These are phyloP conservation scores for Castanea sativa DNA, from an alignment of 306 rosid genomes.

Conservation along the genomic window DNA sequence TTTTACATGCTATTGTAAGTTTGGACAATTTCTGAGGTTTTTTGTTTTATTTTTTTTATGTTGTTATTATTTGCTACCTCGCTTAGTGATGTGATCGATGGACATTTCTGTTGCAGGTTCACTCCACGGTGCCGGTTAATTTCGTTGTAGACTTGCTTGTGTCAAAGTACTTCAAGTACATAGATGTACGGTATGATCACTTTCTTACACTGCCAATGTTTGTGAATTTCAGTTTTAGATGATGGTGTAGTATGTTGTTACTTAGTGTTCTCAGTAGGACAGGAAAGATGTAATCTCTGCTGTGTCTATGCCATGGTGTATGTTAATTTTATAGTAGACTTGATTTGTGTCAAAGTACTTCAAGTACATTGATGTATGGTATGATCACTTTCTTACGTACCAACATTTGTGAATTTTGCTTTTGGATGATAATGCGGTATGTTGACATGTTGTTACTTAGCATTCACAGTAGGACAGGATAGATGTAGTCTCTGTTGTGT, in stretches of 20 bases:
- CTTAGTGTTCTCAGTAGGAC: no score
- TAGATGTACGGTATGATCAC: slow-evolving; percentile 74
- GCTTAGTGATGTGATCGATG: not conserved
- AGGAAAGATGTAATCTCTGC: no score
- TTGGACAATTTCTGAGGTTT: not conserved
- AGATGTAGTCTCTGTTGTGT: not conserved
- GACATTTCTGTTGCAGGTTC: slow-evolving; percentile 36
- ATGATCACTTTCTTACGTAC: no score
- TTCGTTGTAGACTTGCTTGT: slow-evolving; percentile 57
- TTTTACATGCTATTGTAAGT: slow-evolving; percentile 68
- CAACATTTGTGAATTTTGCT: no score
- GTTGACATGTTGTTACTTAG: not conserved
- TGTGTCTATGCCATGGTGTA: no score
- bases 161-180: slow-evolving; percentile 67
- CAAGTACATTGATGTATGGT: no score
- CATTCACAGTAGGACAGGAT: not conserved
- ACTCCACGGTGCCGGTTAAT: slow-evolving; percentile 25
- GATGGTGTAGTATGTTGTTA: no score
- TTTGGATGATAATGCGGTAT: no score
- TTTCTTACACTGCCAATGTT: not conserved
- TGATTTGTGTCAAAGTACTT: no score
- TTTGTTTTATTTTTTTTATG: not conserved
- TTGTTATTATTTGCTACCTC: not conserved
- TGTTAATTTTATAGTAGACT: no score
- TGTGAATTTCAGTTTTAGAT: not conserved